Evolutionary conservation across 2,329 filamentous ascomycete species (phyloP).

Genomic region (Colletotrichum sp.): DNA sequence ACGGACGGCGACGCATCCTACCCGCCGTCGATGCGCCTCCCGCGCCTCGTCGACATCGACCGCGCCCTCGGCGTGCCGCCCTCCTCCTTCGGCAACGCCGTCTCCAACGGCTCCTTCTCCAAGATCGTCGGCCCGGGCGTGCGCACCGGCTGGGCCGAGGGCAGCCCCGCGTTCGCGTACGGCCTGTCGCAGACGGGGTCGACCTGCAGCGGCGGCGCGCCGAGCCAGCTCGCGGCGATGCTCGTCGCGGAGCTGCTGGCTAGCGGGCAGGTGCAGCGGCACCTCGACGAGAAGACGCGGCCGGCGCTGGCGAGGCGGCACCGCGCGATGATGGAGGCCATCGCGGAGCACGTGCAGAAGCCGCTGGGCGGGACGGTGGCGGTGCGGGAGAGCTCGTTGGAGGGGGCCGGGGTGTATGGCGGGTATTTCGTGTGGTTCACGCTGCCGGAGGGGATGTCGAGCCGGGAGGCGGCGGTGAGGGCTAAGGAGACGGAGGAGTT

Average conservation of each 20-base stretch:
- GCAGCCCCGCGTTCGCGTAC: slow-evolving; percentile 57
- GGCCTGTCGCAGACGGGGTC: slow-evolving; percentile 59
- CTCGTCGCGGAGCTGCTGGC: slow-evolving; percentile 54
- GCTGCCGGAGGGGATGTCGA: slow-evolving; percentile 57
- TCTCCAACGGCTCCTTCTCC: slow-evolving; percentile 89
- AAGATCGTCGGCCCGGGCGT: slow-evolving; percentile 85
- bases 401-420: slow-evolving; percentile 60
- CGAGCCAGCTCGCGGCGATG: slow-evolving; percentile 59
- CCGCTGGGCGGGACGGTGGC: slow-evolving; percentile 61
- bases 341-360: slow-evolving; percentile 59
- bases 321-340: slow-evolving; percentile 58
- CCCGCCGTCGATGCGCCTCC: slow-evolving; percentile 55
- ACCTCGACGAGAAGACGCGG: slow-evolving; percentile 45
- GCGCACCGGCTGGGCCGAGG: slow-evolving; percentile 89
- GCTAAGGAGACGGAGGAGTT: slow-evolving; percentile 69
- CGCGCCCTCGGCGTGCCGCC: slow-evolving; percentile 61
- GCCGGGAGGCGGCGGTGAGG: slow-evolving; percentile 59
- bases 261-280: slow-evolving; percentile 46
- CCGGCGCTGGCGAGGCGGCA: slow-evolving; percentile 53
- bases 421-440: slow-evolving; percentile 88
- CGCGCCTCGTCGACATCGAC: slow-evolving; percentile 82
- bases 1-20: slow-evolving; percentile 34
- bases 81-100: slow-evolving; percentile 73
- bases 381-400: slow-evolving; percentile 40
- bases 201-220: slow-evolving; percentile 62